Evolutionary conservation across 116 monocot species (phyloP).

Genomic region (Posidonia oceanica): DNA sequence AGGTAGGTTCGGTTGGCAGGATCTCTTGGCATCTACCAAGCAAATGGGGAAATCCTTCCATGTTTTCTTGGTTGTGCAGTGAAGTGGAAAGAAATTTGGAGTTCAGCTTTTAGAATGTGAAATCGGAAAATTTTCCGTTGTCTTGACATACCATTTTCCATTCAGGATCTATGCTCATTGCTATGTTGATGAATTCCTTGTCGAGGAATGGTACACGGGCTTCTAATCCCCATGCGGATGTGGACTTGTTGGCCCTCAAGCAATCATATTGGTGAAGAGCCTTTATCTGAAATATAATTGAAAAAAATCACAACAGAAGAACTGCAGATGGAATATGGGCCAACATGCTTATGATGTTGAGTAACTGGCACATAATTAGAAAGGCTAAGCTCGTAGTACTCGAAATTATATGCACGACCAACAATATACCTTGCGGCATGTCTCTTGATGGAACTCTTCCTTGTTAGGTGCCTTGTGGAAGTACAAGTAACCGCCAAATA

Average conservation of each 20-base stretch:
- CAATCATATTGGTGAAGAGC: slow-evolving; percentile 80
- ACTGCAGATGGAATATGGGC: too few species aligned
- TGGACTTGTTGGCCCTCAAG: slow-evolving; percentile 69
- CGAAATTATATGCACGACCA: background rate
- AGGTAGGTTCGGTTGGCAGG: too few species aligned
- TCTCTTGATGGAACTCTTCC: slow-evolving; percentile 73
- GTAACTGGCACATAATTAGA: too few species aligned
- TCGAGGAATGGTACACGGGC: slow-evolving; percentile 73
- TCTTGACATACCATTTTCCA: slow-evolving; percentile 54
- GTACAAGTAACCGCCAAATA: slow-evolving; percentile 79
- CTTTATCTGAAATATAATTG: slow-evolving; percentile 24
- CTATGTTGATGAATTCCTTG: slow-evolving; percentile 62
- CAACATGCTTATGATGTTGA: too few species aligned
- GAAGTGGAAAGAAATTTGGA: background rate
- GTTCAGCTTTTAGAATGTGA: background rate
- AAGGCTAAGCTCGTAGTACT: too few species aligned
- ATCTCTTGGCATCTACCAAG: too few species aligned
- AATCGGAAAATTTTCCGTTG: background rate
- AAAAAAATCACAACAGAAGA: background rate
- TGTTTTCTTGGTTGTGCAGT: too few species aligned
- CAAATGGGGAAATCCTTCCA: too few species aligned
- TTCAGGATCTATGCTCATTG: slow-evolving; percentile 88
- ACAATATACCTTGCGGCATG: slow-evolving; percentile 52
- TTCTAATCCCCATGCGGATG: slow-evolving; percentile 79
- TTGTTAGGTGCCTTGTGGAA: slow-evolving; percentile 92